phyloP scores from a whole-genome alignment of 1,139 yeast genomes.

The Hyphopichia khmerensis region DNA sequence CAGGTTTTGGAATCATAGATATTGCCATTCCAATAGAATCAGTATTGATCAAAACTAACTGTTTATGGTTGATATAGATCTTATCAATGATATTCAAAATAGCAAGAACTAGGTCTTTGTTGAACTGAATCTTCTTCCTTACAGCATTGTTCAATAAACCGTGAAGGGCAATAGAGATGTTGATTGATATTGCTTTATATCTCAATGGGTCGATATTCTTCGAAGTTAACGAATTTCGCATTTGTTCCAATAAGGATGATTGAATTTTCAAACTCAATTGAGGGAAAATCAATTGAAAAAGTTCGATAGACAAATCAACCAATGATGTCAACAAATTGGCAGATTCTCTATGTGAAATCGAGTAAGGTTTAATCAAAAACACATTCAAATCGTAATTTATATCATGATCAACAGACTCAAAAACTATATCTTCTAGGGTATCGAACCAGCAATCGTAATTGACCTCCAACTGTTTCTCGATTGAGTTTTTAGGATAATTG shows the following conservation, averaged over 20 bases:
- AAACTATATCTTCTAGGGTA: slow-evolving; percentile 25
- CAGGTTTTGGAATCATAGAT: slow-evolving; percentile 36
- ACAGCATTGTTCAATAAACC: slow-evolving; percentile 45
- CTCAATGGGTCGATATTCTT: slow-evolving; percentile 31
- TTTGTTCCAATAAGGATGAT: slow-evolving; percentile 77
- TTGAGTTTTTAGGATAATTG: slow-evolving; percentile 2
- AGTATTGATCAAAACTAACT: slow-evolving; percentile 54
- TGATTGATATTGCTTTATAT: slow-evolving; percentile 54
- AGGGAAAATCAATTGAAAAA: slow-evolving; percentile 72
- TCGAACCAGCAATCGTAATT: slow-evolving; percentile 29
- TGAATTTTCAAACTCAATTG: slow-evolving; percentile 78
- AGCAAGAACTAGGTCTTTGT: slow-evolving; percentile 46
- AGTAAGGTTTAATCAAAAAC: slow-evolving; percentile 26
- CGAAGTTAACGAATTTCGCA: slow-evolving; percentile 52
- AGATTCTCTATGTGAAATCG: slow-evolving; percentile 23
- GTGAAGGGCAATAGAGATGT: slow-evolving; percentile 63
- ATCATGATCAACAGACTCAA: slow-evolving; percentile 25
- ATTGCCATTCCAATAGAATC: slow-evolving; percentile 66
- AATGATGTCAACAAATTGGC: slow-evolving; percentile 50
- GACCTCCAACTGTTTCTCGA: slow-evolving; percentile 7
- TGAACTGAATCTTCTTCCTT: slow-evolving; percentile 28
- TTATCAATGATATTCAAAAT: slow-evolving; percentile 58
- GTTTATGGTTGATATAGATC: slow-evolving; percentile 38
- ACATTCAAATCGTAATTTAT: slow-evolving; percentile 37
- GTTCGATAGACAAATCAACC: slow-evolving; percentile 74